Percentiles rank a stretch among this genome's conserved stretches.
Evolutionary conservation across 2,329 filamentous ascomycete species (phyloP).

Genomic region (Colletotrichum sp.): DNA sequence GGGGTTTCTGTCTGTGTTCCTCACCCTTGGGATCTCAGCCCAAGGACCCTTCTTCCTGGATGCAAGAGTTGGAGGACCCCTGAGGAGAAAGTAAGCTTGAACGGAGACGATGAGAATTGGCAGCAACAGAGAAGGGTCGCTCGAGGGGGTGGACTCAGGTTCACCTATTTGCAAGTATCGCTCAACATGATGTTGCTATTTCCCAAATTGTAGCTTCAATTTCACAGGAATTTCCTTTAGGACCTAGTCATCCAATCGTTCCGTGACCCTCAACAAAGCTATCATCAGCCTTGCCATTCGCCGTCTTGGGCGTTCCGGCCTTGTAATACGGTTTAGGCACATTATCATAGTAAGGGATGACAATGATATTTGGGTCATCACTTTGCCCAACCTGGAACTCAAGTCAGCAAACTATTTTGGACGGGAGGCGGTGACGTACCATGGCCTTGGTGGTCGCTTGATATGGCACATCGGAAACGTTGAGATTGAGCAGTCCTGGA

Average conservation of each 20-base stretch:
- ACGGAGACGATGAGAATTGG: not conserved
- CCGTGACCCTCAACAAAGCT: not conserved
- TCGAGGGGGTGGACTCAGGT: not conserved
- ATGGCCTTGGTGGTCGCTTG: not conserved
- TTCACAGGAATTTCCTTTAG: not conserved
- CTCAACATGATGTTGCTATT: not conserved
- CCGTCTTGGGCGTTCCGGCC: not conserved
- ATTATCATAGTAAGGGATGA: constrained; percentile 1
- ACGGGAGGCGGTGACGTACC: not conserved
- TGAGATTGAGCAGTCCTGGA: not conserved
- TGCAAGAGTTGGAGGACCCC: not conserved
- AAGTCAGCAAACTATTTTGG: too few species aligned
- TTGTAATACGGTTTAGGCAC: not conserved
- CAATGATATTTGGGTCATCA: not conserved
- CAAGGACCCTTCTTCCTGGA: not conserved
- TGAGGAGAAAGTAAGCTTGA: not conserved
- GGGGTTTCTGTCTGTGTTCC: not conserved
- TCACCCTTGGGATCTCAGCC: not conserved
- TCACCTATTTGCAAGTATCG: not conserved
- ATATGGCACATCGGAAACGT: constrained; percentile 1
- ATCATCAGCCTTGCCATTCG: not conserved
- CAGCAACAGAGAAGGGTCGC: not conserved
- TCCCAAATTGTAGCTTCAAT: not conserved
- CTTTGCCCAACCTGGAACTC: not conserved
- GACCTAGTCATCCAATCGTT: not conserved